phyloP scores from a whole-genome alignment of 257 asterid species.

The Scutellaria baicalensis region DNA sequence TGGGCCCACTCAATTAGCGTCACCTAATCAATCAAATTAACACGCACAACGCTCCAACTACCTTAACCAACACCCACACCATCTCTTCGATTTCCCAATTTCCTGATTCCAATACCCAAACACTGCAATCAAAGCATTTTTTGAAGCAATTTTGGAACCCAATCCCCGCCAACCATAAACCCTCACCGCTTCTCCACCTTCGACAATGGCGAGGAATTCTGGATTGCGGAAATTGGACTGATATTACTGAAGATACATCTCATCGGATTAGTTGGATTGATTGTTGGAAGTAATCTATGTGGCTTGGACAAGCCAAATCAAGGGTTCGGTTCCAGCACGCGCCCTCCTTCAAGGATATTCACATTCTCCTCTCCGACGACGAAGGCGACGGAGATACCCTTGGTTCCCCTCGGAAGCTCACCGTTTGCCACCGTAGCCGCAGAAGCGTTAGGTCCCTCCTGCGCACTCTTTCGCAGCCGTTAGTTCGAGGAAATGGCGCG shows the following conservation, averaged over 20 bases:
- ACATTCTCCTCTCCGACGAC: conserved; percentile 50
- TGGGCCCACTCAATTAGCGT: too few species aligned
- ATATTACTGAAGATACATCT: background rate
- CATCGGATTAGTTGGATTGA: background rate
- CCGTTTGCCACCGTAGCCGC: conserved; percentile 71
- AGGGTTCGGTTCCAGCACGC: conserved; percentile 34
- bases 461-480: conserved; percentile 42
- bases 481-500: conserved; percentile 6
- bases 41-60: conserved; percentile 6
- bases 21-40: conserved; percentile 1
- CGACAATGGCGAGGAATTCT: background rate
- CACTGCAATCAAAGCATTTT: background rate
- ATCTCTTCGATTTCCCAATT: conserved; percentile 1
- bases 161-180: conserved; percentile 27
- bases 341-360: conserved; percentile 75
- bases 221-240: background rate
- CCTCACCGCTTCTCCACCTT: conserved; percentile 11
- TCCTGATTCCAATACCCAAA: background rate
- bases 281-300: conserved; percentile 46
- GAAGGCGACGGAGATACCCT: conserved; percentile 1
- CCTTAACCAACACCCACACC: conserved; percentile 10
- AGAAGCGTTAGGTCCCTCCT: conserved; percentile 43
- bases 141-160: background rate
- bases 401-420: conserved; percentile 17
- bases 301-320: conserved; percentile 68